A percentile compares a stretch with the other conserved stretches of the same genome.
Evolutionary conservation across 257 asterid species (phyloP).

Genomic region (Linderniella brevidens): DNA sequence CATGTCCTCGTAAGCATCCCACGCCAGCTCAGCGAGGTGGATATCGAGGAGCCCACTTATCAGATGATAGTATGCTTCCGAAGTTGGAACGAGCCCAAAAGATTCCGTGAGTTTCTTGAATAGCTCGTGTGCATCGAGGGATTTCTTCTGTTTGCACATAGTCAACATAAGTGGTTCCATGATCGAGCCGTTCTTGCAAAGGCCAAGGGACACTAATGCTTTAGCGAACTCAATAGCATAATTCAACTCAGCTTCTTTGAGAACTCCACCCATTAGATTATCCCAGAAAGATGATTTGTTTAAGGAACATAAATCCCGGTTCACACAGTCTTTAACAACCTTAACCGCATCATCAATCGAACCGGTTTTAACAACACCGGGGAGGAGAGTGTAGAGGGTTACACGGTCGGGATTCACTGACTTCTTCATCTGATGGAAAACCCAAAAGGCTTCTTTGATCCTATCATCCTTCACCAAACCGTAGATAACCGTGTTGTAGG

Average conservation of each 20-base stretch:
- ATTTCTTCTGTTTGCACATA: conserved; percentile 60
- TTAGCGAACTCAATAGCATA: conserved; percentile 48
- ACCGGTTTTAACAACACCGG: conserved; percentile 65
- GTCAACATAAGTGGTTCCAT: conserved; percentile 43
- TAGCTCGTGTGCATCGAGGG: conserved; percentile 46
- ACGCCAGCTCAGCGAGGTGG: conserved; percentile 45
- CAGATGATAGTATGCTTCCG: conserved; percentile 39
- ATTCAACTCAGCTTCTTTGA: conserved; percentile 45
- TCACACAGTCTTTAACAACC: conserved; percentile 33
- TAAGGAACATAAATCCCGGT: conserved; percentile 12
- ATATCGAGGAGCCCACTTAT: conserved; percentile 64
- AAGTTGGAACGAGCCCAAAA: conserved; percentile 33
- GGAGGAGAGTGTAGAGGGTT: conserved; percentile 56
- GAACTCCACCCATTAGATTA: conserved; percentile 43
- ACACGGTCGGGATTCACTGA: conserved; percentile 45
- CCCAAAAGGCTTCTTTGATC: conserved; percentile 69
- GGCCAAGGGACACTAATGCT: conserved; percentile 28
- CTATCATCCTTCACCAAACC: conserved; percentile 65
- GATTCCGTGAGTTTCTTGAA: conserved; percentile 34
- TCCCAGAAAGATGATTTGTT: conserved; percentile 44
- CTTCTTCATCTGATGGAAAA: conserved; percentile 83
- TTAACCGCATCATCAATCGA: conserved; percentile 46
- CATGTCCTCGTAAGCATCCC: conserved; percentile 59
- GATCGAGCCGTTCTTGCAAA: conserved; percentile 55
- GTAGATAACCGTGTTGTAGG: conserved; percentile 65